Base-by-base conservation (phyloP, 75 land plant species). In the Pinus albicaulis region DNA sequence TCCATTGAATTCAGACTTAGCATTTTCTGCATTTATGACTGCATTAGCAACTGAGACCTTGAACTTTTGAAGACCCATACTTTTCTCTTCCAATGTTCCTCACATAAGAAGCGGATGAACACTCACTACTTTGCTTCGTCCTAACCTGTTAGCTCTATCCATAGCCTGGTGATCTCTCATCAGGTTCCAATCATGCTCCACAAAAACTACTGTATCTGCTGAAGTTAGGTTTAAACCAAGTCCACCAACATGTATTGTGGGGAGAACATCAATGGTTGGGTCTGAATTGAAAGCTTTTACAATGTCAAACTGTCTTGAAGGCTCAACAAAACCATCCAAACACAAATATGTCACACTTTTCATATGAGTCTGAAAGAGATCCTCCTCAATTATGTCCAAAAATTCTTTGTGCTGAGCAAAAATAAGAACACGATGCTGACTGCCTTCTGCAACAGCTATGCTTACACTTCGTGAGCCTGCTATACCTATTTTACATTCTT, bases 141-240 rank as follows among this genome's bases (percentile, higher is more conserved):
- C 99, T 58, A 98, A 73, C 78, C 99, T 89, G 74, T 98, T 98
- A n/a, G 99, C 98, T 87, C 99, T 86, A 70, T 98, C 99, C 99
- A 98, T 95, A 70, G 99, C 99, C 99, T 98, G 90, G 31, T 85
- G 90, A 78, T 98, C 99, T 74, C 90, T 88, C 99, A 98, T 98
- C 44, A 98, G 99, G 69, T 98, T 98, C 99, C 99, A 98, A 57
- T 98, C 99, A 80, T 95, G 99, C 88, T 98, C 99, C 92, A 98
- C 87, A 64, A 98, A 98, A 57, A 98, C 85, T 24, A 98, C 92
- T 11, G 96, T 98, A 80, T 98, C 99, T 64, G 98, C 99, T 74
- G 99, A 93, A 57, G 99, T 98, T 66, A 98, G 58, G 72, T 98
- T 98, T 81, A 95, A 78, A 25, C 99, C 99, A 71, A 98, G 89